Percentiles rank a stretch among this genome's conserved stretches.
phyloP scores from a whole-genome alignment of 2,329 filamentous ascomycete species.

The Trichoderma harzianum region DNA sequence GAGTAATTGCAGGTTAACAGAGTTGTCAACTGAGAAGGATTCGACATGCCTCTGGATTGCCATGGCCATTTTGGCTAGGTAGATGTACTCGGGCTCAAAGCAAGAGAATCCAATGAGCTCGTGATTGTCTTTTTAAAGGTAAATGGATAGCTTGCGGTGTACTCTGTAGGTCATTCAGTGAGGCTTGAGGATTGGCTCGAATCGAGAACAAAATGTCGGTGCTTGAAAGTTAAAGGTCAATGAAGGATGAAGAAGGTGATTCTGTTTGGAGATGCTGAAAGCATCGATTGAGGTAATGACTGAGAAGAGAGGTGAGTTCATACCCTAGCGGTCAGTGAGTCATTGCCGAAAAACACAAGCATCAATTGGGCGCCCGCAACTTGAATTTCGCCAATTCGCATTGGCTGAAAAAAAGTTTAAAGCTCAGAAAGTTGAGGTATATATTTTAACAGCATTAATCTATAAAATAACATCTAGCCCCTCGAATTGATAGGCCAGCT shows the following conservation, averaged over 20 bases:
- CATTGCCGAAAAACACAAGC: not conserved
- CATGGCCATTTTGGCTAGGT: not conserved
- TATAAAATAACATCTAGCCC: too few relatives aligned
- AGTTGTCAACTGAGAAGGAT: not conserved
- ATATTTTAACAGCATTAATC: too few relatives aligned
- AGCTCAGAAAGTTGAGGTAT: not conserved
- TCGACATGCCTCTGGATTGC: not conserved
- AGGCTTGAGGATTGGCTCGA: too few relatives aligned
- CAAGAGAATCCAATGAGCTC: not conserved
- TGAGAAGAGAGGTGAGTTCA: not conserved
- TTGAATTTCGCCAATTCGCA: not conserved
- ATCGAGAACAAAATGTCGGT: too few relatives aligned
- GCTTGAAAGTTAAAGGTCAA: too few relatives aligned
- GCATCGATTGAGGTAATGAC: too few relatives aligned
- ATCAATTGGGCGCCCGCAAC: not conserved
- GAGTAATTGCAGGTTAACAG: not conserved
- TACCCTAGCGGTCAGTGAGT: not conserved
- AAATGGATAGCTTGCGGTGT: not conserved
- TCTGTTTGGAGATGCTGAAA: not conserved
- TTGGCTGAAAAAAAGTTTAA: not conserved
- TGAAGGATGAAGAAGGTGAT: not conserved
- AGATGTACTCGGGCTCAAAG: not conserved
- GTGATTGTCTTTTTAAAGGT: not conserved
- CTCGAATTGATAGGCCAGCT: too few relatives aligned
- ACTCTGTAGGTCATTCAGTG: not conserved